phyloP scores from a whole-genome alignment of 352 stramenopile genomes.

The Pythium utonaiense region DNA sequence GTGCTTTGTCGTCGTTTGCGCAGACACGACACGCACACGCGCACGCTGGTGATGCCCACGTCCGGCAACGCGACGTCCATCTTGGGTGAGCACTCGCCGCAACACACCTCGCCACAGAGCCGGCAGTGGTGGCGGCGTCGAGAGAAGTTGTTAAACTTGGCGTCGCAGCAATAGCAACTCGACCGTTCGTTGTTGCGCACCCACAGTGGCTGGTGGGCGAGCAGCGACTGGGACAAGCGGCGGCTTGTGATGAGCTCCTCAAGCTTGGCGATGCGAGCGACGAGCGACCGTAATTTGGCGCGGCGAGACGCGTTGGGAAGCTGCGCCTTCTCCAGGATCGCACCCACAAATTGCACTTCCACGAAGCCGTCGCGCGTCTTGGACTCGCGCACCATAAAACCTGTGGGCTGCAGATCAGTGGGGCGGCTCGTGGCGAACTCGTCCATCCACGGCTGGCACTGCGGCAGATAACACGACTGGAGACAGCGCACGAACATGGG shows the following conservation, averaged over 20 bases:
- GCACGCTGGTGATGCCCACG: constrained; percentile 54
- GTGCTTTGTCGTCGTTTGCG: constrained; percentile 51
- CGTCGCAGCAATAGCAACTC: constrained; percentile 56
- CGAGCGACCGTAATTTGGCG: constrained; percentile 52
- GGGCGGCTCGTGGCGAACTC: constrained; percentile 43
- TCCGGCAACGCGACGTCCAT: constrained; percentile 72
- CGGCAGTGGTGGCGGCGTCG: constrained; percentile 75
- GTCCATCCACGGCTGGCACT: constrained; percentile 59
- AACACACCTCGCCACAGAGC: constrained; percentile 74
- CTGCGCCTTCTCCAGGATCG: constrained; percentile 70
- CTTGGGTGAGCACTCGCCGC: constrained; percentile 75
- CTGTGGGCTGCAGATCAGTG: constrained; percentile 57
- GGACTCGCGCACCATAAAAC: constrained; percentile 73
- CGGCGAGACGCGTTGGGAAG: constrained; percentile 48
- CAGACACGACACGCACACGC: constrained; percentile 61
- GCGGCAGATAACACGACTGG: constrained; percentile 61
- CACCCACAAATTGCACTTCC: constrained; percentile 72
- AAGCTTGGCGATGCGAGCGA: constrained; percentile 51
- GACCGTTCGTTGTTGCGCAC: constrained; percentile 59
- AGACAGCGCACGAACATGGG: constrained; percentile 73
- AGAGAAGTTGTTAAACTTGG: constrained; percentile 66
- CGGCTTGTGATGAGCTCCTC: constrained; percentile 72
- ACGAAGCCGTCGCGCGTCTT: constrained; percentile 43
- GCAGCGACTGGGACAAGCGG: constrained; percentile 62
- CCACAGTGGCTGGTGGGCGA: constrained; percentile 63